Percentiles rank a stretch among this genome's conserved stretches.
These are phyloP conservation scores for Tetrastigma voinierianum DNA, from an alignment of 164 flowering plant genomes.

Conservation along the genomic window DNA sequence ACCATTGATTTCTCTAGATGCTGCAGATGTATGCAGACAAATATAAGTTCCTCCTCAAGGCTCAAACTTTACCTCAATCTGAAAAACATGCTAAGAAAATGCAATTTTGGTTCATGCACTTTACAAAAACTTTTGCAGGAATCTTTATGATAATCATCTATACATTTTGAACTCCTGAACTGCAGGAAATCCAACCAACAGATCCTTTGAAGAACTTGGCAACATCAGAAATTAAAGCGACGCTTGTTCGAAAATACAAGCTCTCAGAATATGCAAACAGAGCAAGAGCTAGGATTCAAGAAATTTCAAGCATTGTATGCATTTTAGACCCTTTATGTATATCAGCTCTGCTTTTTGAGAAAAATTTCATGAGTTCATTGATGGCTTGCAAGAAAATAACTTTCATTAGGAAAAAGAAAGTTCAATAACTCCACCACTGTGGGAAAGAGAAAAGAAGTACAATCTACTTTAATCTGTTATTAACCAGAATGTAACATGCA, in stretches of 20 bases:
- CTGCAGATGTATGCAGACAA: no score
- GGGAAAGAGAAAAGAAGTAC: no score
- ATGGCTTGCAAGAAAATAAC: neutral
- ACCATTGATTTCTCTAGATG: no score
- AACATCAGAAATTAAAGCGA: conserved; percentile 16
- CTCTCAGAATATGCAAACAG: conserved; percentile 9
- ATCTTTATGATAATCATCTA: neutral
- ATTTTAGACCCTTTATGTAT: neutral
- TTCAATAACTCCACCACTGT: neutral
- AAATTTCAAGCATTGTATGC: conserved; percentile 6
- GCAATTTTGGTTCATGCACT: no score
- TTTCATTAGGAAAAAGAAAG: neutral
- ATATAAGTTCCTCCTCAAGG: neutral
- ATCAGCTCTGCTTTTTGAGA: neutral
- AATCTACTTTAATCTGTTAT: no score
- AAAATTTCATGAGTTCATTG: neutral
- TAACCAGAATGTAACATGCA: no score
- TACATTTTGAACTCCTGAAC: no score
- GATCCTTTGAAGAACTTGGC: conserved; percentile 7
- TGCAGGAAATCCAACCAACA: conserved; percentile 12
- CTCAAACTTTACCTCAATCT: no score
- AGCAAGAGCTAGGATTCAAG: conserved; percentile 13
- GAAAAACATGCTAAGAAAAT: no score
- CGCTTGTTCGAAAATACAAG: conserved; percentile 20
- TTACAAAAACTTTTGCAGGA: no score